Evolutionary conservation across 305 asterid species (phyloP), one percentile per base, ranked within the genome.

Genomic region (Solanum hybrid): DNA sequence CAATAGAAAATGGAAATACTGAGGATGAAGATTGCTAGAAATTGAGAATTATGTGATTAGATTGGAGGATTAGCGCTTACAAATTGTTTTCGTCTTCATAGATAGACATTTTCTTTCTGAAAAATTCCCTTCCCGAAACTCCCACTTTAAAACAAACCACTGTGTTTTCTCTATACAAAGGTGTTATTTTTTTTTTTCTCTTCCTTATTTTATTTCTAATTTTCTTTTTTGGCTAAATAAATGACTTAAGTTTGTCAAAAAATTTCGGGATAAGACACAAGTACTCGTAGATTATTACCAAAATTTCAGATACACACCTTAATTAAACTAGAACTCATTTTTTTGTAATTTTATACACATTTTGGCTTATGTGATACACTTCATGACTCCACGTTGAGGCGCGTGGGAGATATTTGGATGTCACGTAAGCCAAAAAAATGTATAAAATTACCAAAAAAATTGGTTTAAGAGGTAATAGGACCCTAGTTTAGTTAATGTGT

Each of bases 1-100:
- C 3, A 80, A 80, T 24, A n/a, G 7, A 38, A 38, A 80, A 38
- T 31, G 15, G 86, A 80, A 3, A 80, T 15, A 6, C 7, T 37
- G 61, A 80, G 6, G 31, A 34, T 36, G 86, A 79, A 4, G n/a
- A 80, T 36, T 78, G 45, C 9, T 9, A 34, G 61, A 79, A 2
- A 36, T n/a, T 79, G 22, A 81, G 86, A 80, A 80, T 36, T 79
- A 29, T n/a, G 61, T 5, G 86, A 80, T 7, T 81, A 38, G 34
- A 38, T 79, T n/a, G 32, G 51, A 79, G 33, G 31, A 80, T 5
- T 39, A 81, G 34, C 34, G 68, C 87, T 81, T 81, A 81, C 87
- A 81, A 38, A 38, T 81, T 81, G 68, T 7, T 81, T 79, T 79
- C 85, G 31, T 22, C 17, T 37, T 79, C 86, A 38, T 36, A 36